A percentile compares a stretch with the other conserved stretches of the same genome.
Evolutionary conservation across 2,329 filamentous ascomycete genomes (phyloP).

Genomic region (Alternaria gaisen): DNA sequence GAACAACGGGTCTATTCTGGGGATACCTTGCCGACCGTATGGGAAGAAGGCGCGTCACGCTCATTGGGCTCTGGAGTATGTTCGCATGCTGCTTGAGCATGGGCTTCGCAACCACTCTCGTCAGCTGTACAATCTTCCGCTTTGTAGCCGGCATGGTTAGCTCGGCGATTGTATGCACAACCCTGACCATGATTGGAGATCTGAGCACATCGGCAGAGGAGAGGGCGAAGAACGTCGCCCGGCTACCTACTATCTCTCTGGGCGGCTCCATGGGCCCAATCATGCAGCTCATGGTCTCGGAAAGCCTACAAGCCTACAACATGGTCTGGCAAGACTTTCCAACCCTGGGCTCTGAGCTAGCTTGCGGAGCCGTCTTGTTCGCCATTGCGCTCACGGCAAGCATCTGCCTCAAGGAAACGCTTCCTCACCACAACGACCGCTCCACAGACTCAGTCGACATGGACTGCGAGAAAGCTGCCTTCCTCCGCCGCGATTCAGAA

Average conservation of each 20-base stretch:
- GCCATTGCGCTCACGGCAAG: slow-evolving; percentile 52
- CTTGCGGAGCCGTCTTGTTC: slow-evolving; percentile 54
- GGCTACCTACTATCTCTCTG: slow-evolving; percentile 56
- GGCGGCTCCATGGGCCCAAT: slow-evolving; percentile 58
- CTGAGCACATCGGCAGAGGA: slow-evolving; percentile 49
- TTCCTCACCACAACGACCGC: slow-evolving; percentile 39
- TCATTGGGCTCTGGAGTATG: slow-evolving; percentile 56
- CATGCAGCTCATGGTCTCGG: slow-evolving; percentile 54
- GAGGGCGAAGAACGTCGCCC: slow-evolving; percentile 54
- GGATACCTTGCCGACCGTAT: slow-evolving; percentile 55
- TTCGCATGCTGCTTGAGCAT: slow-evolving; percentile 56
- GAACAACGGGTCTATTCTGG: slow-evolving; percentile 56
- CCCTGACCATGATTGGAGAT: slow-evolving; percentile 59
- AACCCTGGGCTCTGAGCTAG: slow-evolving; percentile 56
- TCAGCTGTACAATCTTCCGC: slow-evolving; percentile 54
- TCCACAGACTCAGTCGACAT: slow-evolving; percentile 34
- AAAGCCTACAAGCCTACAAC: slow-evolving; percentile 53
- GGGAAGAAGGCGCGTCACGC: slow-evolving; percentile 55
- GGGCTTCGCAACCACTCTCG: slow-evolving; percentile 57
- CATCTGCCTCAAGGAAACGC: slow-evolving; percentile 53
- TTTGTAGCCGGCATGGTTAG: slow-evolving; percentile 56
- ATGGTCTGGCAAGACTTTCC: slow-evolving; percentile 56
- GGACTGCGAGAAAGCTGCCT: slow-evolving; percentile 58
- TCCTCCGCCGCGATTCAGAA: slow-evolving; percentile 52
- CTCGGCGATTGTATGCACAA: slow-evolving; percentile 56